Conservation (phyloP, 257 asterid genomes). For the Nicotiana knightiana region DNA sequence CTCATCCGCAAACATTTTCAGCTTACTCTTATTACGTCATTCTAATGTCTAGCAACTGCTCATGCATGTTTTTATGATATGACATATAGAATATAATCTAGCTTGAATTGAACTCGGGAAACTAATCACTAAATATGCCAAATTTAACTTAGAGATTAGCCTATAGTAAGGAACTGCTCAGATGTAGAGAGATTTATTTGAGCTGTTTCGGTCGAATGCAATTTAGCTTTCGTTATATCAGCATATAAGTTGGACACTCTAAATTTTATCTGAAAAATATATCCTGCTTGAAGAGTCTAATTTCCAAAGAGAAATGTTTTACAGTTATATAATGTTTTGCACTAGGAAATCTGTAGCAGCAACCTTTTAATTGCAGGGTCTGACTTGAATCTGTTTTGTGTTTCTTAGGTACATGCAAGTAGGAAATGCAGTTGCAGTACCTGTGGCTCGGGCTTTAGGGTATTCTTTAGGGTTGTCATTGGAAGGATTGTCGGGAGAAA, state of each 20-base stretch:
- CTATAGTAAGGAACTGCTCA: neutral
- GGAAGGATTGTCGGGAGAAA: constrained; percentile 27
- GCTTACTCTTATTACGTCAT: neutral
- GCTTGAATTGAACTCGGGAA: neutral
- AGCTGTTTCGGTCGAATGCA: neutral
- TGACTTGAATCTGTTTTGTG: neutral
- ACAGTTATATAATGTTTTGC: neutral
- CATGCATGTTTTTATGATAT: neutral
- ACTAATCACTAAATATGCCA: neutral
- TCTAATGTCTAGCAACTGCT: neutral
- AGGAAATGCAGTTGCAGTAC: constrained; percentile 90
- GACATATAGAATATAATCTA: neutral
- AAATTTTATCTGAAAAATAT: neutral
- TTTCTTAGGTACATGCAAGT: constrained; percentile 67
- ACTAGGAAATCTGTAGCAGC: neutral
- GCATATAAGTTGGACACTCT: neutral
- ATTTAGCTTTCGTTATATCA: neutral
- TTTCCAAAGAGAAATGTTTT: neutral
- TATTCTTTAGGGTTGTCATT: constrained; percentile 46
- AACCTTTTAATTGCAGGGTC: neutral
- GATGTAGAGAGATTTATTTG: neutral
- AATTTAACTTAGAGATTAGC: neutral
- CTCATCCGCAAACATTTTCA: neutral
- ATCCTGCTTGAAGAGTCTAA: neutral
- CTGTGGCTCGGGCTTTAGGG: constrained; percentile 78